Evolutionary conservation across 345 rosid species (phyloP), one percentile per base, ranked within the genome.

Genomic region (Populus nigra): DNA sequence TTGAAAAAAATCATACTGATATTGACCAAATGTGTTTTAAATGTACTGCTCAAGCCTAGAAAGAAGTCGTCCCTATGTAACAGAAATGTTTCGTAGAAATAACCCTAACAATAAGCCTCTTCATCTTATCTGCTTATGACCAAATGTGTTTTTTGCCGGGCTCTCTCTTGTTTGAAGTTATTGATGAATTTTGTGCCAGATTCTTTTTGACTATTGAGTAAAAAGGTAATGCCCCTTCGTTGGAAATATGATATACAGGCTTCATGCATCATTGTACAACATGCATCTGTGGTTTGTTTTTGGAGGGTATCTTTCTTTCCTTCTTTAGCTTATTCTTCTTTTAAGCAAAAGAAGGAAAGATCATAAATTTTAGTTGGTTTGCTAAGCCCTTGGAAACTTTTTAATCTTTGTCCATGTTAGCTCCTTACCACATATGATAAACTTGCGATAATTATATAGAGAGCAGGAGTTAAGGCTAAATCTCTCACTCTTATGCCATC

Each of bases 41-140:
- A 27, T 86, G 88, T 91, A 87, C 71, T 86, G 84, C 83, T 90
- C 92, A 78, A 91, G 91, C 87, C 85, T 84, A 12, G 89, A 79
- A 41, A 88, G 84, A 69, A 93, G 91, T 65, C 82, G 88, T 35
- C 71, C 88, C 96, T 93, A 72, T 18, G 78, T 16, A 72, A 47
- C 36, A 82, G 16, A 47, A 31, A 31, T 31, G 33, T 31, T 31
- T 31, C 33, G 33, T 31, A 31, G 33, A 31, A 31, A 31, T 31
- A 31, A 31, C 33, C 33, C 33, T 31, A 31, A 31, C 33, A 31
- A 2, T 3, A 31, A 31, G 33, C 33, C 31, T 31, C n/a, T 18
- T 5, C 5, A 50, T 50, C 57, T 5, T 16, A 5, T 50, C 1
- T 50, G n/a, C 8, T 50, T 8, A 1, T 50, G 57, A 20, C 22